These are phyloP conservation scores for Neoboletus magnificus DNA, from an alignment of 768 basidiomycete species.

Conservation along the genomic window DNA sequence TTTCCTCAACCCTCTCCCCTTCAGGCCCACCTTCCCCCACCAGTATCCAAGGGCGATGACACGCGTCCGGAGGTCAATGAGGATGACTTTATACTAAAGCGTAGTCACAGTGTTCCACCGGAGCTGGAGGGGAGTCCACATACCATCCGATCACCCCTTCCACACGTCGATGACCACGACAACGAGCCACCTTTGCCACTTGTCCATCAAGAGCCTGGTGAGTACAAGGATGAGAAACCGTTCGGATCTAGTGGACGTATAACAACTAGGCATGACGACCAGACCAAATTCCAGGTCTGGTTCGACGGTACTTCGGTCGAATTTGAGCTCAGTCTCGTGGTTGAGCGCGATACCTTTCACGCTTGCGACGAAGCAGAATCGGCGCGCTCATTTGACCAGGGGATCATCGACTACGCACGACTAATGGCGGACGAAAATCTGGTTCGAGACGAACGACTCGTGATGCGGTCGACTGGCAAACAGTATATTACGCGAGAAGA, in stretches of 20 bases:
- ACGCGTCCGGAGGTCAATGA: constrained; percentile 13
- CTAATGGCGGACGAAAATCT: constrained; percentile 66
- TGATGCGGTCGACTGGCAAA: constrained; percentile 68
- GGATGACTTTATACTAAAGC: constrained; percentile 30
- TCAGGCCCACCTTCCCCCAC: constrained; percentile 43
- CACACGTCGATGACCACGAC: constrained; percentile 20
- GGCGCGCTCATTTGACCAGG: constrained; percentile 52
- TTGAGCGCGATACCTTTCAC: constrained; percentile 29
- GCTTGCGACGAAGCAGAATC: constrained; percentile 51
- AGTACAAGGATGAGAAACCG: constrained; percentile 1
- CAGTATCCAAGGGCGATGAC: constrained; percentile 13
- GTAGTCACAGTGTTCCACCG: constrained; percentile 60
- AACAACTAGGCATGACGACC: constrained; percentile 55
- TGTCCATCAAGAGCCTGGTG: constrained; percentile 1
- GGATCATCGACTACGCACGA: constrained; percentile 57
- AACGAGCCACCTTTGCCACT: constrained; percentile 12
- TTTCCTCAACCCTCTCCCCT: constrained; percentile 80
- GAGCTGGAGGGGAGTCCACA: constrained; percentile 45
- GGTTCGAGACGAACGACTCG: constrained; percentile 60
- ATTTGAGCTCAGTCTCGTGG: constrained; percentile 75
- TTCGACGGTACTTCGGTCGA: constrained; percentile 56
- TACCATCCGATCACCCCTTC: constrained; percentile 20
- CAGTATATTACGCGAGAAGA: constrained; percentile 80
- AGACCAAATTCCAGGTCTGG: constrained; percentile 59
- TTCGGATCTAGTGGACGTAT: constrained; percentile 57